These are phyloP conservation scores for Rhizomucor miehei DNA, from an alignment of 371 early-diverging fungal species.

Conservation along the genomic window DNA sequence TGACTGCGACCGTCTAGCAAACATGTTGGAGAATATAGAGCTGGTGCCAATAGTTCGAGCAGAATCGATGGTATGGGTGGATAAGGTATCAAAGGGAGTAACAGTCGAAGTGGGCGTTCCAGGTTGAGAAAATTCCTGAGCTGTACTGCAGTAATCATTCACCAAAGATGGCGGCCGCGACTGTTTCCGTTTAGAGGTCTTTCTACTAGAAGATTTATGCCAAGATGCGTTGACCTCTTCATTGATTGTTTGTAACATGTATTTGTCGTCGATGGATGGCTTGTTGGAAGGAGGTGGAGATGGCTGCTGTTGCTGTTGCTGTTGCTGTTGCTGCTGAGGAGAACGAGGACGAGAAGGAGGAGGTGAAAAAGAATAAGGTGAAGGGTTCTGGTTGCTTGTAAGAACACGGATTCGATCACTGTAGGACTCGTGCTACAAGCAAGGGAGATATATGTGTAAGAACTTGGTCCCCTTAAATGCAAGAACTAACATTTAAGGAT, in stretches of 20 bases:
- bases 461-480: no score
- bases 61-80: conserved; percentile 10
- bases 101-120: conserved; percentile 1
- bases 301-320: conserved; percentile 2
- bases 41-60: conserved; percentile 8
- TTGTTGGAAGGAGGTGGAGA: neutral
- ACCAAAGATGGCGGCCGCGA: conserved; percentile 10
- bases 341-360: conserved; percentile 1
- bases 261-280: neutral
- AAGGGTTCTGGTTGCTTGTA: conserved; percentile 1
- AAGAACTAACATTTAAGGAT: no score
- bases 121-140: conserved; percentile 8
- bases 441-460: neutral
- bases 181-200: neutral
- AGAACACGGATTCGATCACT: conserved; percentile 16
- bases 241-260: conserved; percentile 18
- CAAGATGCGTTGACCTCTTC: conserved; percentile 12
- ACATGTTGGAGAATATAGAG: conserved; percentile 18
- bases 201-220: neutral
- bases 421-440: conserved; percentile 19
- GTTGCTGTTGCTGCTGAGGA: neutral
- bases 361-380: conserved; percentile 1
- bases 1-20: conserved; percentile 12
- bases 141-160: conserved; percentile 2
- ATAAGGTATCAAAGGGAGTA: conserved; percentile 2